phyloP scores from a whole-genome alignment of 2,329 filamentous ascomycete species.

The Ambrosiella xylebori region DNA sequence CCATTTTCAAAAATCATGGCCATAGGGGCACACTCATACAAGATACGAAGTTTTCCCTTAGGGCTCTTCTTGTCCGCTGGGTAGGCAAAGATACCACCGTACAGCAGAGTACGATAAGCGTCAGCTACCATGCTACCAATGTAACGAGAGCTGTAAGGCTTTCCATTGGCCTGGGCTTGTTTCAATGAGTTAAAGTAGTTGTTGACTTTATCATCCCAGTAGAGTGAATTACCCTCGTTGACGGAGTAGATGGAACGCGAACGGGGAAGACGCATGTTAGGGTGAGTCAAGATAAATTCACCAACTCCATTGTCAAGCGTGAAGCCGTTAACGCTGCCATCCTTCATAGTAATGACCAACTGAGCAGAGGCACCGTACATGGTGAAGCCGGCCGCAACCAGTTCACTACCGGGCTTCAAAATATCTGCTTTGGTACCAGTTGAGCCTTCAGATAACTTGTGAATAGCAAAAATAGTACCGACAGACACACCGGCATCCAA shows the following conservation, averaged over 20 bases:
- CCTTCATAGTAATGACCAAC: conserved; percentile 93
- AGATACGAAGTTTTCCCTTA: conserved; percentile 91
- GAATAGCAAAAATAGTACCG: conserved; percentile 90
- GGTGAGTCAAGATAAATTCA: conserved; percentile 97
- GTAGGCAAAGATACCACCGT: conserved; percentile 95
- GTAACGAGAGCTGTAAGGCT: conserved; percentile 89
- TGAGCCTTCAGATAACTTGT: conserved; percentile 67
- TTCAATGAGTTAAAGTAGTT: conserved; percentile 84
- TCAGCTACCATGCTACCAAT: conserved; percentile 98
- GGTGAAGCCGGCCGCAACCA: conserved; percentile 93
- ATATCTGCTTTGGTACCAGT: conserved; percentile 68
- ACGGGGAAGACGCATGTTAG: conserved; percentile 75
- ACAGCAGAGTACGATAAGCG: conserved; percentile 85
- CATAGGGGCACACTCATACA: conserved; percentile 99
- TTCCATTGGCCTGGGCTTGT: conserved; percentile 52
- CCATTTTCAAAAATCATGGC: conserved; percentile 97
- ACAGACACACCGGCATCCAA: conserved; percentile 94
- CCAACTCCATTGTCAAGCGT: conserved; percentile 91
- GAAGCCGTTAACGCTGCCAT: conserved; percentile 85
- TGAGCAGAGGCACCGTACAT: conserved; percentile 98
- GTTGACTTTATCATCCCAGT: conserved; percentile 82
- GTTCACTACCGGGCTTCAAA: conserved; percentile 73
- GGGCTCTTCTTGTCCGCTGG: conserved; percentile 95
- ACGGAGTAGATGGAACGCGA: conserved; percentile 82
- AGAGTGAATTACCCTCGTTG: conserved; percentile 95